Base-by-base conservation (phyloP, 2,329 filamentous ascomycete genomes). In the Colletotrichum limetticola region DNA sequence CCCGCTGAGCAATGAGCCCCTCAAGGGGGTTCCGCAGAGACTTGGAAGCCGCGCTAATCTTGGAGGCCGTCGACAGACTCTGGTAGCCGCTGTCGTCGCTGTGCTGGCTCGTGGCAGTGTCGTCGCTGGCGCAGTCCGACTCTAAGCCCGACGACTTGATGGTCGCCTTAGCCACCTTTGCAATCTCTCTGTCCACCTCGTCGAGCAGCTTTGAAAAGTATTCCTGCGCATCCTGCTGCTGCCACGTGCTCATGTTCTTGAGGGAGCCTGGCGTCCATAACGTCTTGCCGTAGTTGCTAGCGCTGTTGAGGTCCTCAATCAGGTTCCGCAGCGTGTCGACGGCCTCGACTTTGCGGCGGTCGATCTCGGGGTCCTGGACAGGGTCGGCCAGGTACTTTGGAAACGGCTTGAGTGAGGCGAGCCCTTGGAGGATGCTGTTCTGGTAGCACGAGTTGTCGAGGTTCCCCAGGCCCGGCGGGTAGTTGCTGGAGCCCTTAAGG, bases 381-480 rank as follows among this genome's bases (percentile, higher is more conserved):
- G 87, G 83, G 9, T 81, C 83, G 1, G 84, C 85, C 8, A 97
- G 87, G 78, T 95, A 97, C 3, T 84, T 84, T 30, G 89, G 88
- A 35, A 98, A 85, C 5, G 92, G 89, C 22, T 89, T 88, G 35
- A 98, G 86, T 4, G 95, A 93, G 1, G 95, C 92, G 55, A 98
- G 85, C 7, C 92, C 92, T 81, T 98, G 95, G 12, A 99, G 90
- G 24, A 98, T 92, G 80, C 95, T 98, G 82, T 99, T 99, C 82
- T 98, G 97, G 81, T 97, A 99, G 85, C 97, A 98, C 1, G 95
- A 98, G 80, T 98, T 98, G 84, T 97, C 94, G 85, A 92, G 92
- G 81, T 99, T 99, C 11, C 94, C 95, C 66, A 98, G 85, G 0
- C 97, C 97, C 1, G 86, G 88, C 62, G 86, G 93, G 37, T 83